Conservation (phyloP, 2,329 filamentous ascomycete species). For the Balansia obtecta region DNA sequence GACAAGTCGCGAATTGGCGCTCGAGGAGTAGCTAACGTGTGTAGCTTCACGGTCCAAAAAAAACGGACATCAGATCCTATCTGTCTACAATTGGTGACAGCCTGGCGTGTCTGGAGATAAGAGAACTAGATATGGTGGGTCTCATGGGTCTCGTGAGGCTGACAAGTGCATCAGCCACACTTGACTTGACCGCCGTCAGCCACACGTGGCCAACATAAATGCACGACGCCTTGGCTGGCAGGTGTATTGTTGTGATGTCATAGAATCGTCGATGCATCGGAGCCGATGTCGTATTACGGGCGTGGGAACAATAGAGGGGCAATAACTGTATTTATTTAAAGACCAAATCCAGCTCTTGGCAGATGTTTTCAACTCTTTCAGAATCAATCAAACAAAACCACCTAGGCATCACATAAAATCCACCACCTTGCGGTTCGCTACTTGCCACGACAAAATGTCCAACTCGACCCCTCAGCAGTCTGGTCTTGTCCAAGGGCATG, state of each 20-base stretch:
- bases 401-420: no score
- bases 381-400: neutral
- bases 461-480: constrained; percentile 27
- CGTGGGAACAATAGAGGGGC: neutral
- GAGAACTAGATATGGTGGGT: constrained; percentile 17
- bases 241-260: constrained; percentile 2
- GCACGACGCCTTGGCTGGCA: neutral
- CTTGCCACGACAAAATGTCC: neutral
- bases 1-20: neutral
- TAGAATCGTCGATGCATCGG: constrained; percentile 10
- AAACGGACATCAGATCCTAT: no score
- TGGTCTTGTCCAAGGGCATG: constrained; percentile 50
- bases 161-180: neutral
- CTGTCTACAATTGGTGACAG: neutral
- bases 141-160: constrained; percentile 12
- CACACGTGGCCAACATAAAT: neutral
- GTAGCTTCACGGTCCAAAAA: neutral
- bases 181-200: neutral
- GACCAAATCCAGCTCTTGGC: constrained; percentile 15
- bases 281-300: neutral
- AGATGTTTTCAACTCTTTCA: neutral
- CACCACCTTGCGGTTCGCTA: no score
- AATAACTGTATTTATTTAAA: neutral
- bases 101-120: constrained; percentile 10
- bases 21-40: neutral